Base-by-base conservation (phyloP, 2,329 filamentous ascomycete genomes). In the Venturia effusa region DNA sequence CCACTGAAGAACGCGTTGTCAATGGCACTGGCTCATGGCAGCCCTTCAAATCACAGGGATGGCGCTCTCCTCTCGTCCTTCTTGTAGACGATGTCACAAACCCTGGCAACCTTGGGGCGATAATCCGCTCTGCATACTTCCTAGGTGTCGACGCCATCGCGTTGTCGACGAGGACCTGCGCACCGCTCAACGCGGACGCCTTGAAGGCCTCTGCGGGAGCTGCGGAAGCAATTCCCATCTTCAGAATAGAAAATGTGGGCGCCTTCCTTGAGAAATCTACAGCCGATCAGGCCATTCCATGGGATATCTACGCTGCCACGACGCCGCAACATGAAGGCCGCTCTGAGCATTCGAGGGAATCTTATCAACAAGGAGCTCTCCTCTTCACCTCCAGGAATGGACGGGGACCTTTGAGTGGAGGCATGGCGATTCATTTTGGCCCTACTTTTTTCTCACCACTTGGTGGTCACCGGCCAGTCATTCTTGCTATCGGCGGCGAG, bases 121-220 rank as follows among this genome's bases (percentile, higher is more conserved):
- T 97, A 66, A 81, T 97, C 54, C 88, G 94, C 41, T 90, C 90
- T 6, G 91, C 92, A 2, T 88, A 90, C 70, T 97, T 94, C 74
- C 83, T 97, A n/a, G 93, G 93, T 27, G 88, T 90, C 6, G 89
- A 92, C 64, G 92, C 90, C 4, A 84, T 99, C 24, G 85, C 86
- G 2, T 85, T 96, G 63, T 89, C 90, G 43, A 66, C 41, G 24
- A 48, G 59, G 43, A 27, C 34, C 69, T 90, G 88, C 19, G 89
- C 92, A 0, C 83, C 86, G 0, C 79, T 97, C 66, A 89, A 87
- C 8, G 83, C 91, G 0, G 84, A 92, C 10, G 87, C 90, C 0
- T 82, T 96, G 66, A 97, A 97, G 74, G 89, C 93, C 0, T 92
- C 92, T 0, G 87, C 91, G 0, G 94, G 94, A 8, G 93, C 93